Percentiles rank a stretch among this genome's conserved stretches.
These are phyloP conservation scores for Ulmus americana DNA, from an alignment of 331 rosid species.

Conservation along the genomic window DNA sequence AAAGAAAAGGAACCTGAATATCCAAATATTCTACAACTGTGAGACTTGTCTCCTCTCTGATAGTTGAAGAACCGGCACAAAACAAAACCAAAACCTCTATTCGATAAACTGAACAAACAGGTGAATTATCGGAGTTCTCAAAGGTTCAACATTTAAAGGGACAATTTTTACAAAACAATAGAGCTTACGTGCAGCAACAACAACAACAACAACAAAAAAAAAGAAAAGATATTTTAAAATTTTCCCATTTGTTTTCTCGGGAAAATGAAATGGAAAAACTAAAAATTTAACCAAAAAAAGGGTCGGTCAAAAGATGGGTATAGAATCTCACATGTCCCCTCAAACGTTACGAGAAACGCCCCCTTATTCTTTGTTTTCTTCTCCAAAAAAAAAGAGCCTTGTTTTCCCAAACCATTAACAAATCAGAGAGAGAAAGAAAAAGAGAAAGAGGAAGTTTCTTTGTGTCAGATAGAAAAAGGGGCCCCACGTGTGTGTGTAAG, in stretches of 20 bases:
- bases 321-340: constrained; percentile 40
- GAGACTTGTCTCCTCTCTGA: constrained; percentile 19
- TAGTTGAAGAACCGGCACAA: constrained; percentile 6
- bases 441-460: not conserved
- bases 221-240: constrained; percentile 17
- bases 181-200: constrained; percentile 2
- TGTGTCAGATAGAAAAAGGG: no score
- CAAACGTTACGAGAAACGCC: constrained; percentile 32
- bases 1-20: constrained; percentile 41
- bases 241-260: constrained; percentile 14
- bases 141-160: constrained; percentile 11
- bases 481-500: not conserved
- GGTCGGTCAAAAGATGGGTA: constrained; percentile 42
- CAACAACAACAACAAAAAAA: constrained; percentile 12
- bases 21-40: constrained; percentile 29
- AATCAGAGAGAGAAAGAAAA: not conserved
- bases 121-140: constrained; percentile 24
- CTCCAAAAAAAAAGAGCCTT: not conserved
- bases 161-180: not conserved
- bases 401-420: not conserved
- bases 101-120: constrained; percentile 23
- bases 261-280: constrained; percentile 5
- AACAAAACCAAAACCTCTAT: not conserved
- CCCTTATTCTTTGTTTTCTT: constrained; percentile 34
- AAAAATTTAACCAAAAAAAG: not conserved